Evolutionary conservation across 2,329 filamentous ascomycete species (phyloP).

Genomic region (Fusarium phyllophilum): DNA sequence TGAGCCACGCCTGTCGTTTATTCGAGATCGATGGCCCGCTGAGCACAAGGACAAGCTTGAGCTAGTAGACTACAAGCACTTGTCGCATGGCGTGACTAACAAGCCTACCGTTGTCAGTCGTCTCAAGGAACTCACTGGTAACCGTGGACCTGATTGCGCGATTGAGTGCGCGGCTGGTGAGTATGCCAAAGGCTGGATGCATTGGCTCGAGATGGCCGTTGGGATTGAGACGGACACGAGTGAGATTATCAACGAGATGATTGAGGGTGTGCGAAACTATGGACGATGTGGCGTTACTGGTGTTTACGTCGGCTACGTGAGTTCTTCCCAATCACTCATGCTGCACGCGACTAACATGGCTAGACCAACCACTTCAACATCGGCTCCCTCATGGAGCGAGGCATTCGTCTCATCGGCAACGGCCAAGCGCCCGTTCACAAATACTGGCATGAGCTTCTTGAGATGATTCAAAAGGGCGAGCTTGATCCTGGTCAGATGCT

Average conservation of each 20-base stretch:
- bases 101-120: conserved; percentile 73
- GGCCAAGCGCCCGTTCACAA: conserved; percentile 79
- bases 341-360: neutral
- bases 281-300: conserved; percentile 83
- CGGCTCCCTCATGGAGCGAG: conserved; percentile 85
- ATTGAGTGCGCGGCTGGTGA: conserved; percentile 74
- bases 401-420: conserved; percentile 79
- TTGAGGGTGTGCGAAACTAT: conserved; percentile 76
- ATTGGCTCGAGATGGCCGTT: conserved; percentile 65
- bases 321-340: conserved; percentile 39
- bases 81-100: conserved; percentile 66
- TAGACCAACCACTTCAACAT: conserved; percentile 71
- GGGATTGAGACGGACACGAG: conserved; percentile 87
- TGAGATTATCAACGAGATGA: conserved; percentile 84
- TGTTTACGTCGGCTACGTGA: conserved; percentile 69
- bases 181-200: conserved; percentile 70
- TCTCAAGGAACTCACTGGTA: conserved; percentile 78
- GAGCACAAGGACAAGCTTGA: conserved; percentile 66
- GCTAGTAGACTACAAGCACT: conserved; percentile 73
- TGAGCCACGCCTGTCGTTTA: conserved; percentile 74
- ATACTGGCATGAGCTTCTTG: conserved; percentile 84
- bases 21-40: conserved; percentile 69
- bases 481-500: conserved; percentile 85
- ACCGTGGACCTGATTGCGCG: conserved; percentile 77
- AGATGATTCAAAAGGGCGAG: conserved; percentile 71